phyloP scores from a whole-genome alignment of 345 rosid genomes.

The Viola odorata region DNA sequence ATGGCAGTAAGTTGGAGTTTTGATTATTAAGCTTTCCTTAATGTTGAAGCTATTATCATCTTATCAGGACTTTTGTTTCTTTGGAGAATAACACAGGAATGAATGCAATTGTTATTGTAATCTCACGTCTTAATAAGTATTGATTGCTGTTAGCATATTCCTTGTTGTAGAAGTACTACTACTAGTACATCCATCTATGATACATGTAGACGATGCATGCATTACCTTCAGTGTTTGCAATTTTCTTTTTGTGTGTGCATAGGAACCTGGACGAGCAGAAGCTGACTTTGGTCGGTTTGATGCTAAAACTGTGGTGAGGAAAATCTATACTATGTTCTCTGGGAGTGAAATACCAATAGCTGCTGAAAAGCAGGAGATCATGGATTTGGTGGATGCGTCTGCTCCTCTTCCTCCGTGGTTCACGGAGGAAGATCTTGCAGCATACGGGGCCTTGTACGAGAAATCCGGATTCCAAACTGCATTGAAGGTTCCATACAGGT shows the following conservation, averaged over 20 bases:
- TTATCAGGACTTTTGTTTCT: too few relatives aligned
- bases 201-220: too few relatives aligned
- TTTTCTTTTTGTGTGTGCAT: background rate
- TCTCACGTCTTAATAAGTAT: too few relatives aligned
- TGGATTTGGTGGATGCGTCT: slow-evolving; percentile 47
- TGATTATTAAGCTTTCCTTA: too few relatives aligned
- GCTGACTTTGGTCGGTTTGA: slow-evolving; percentile 46
- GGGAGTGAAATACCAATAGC: slow-evolving; percentile 31
- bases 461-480: slow-evolving; percentile 43
- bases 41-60: too few relatives aligned
- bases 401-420: slow-evolving; percentile 46
- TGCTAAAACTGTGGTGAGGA: slow-evolving; percentile 37
- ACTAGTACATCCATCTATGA: too few relatives aligned
- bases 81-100: too few relatives aligned
- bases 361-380: slow-evolving; percentile 37
- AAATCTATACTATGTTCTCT: slow-evolving; percentile 43
- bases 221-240: too few relatives aligned
- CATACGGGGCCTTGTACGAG: slow-evolving; percentile 35
- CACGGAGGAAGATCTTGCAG: slow-evolving; percentile 39
- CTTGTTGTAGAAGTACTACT: too few relatives aligned
- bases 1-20: too few relatives aligned
- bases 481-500: slow-evolving; percentile 48
- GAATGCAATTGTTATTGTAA: too few relatives aligned
- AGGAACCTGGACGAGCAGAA: slow-evolving; percentile 36
- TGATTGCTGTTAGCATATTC: too few relatives aligned